Base-by-base conservation (phyloP, 768 basidiomycete genomes). In the Pleurotus salmoneostramineus region DNA sequence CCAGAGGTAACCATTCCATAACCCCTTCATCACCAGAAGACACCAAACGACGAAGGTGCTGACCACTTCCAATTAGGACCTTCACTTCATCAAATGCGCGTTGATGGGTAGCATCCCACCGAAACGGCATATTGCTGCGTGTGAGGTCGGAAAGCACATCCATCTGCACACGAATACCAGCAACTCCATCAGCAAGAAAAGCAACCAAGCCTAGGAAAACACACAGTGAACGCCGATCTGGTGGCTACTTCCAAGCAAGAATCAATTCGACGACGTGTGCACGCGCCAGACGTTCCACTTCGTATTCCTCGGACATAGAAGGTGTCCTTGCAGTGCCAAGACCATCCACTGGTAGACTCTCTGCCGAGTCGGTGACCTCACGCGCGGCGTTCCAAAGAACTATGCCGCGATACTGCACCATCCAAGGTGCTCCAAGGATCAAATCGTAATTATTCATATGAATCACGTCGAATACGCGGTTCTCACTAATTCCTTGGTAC, bases 391-490 rank as follows among this genome's bases (percentile, higher is more conserved):
- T 72, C 2, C 69, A 60, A 1, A 71, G 72, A 1, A 71, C 15
- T 0, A 52, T 17, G 0, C 69, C 63, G 21, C 68, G 55, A 58
- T 75, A 66, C 31, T 74, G 72, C 27, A 52, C 74, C 11, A 78
- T 36, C 48, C 71, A 78, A 0, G 73, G 77, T 0, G 74, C 76
- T 1, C 78, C 74, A 0, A 79, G 61, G 2, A 79, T 74, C 0
- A 76, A 0, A 49, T 81, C 73, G 55, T 82, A 79, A 6, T 58
- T 69, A 0, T 69, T 66, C 0, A 80, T 2, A 55, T 80, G 80
- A 0, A 69, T 68, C 0, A 81, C 63, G 50, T 77, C 67, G 56
- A 77, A 76, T 5, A 57, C 35, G 2, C 67, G 60, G 0, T 57
- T 15, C 10, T 70, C 67, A 6, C 67, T 60, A 0, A 80, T 72